These are phyloP conservation scores for Xanthoceras sorbifolium DNA, from an alignment of 345 rosid genomes.

Conservation along the genomic window DNA sequence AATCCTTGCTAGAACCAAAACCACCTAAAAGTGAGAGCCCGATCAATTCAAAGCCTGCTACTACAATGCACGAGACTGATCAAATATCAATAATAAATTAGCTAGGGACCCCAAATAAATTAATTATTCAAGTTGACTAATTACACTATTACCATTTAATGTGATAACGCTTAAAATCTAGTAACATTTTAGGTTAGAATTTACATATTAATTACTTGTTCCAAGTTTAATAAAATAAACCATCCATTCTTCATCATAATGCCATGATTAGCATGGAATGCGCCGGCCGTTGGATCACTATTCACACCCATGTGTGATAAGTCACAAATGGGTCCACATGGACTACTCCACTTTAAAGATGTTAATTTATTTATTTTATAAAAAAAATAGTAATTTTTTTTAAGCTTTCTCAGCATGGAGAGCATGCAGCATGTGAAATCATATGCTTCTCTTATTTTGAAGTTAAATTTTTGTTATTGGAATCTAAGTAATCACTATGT, in stretches of 20 bases:
- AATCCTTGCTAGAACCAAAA: neutral
- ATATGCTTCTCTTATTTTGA: constrained; percentile 18
- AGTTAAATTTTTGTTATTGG: neutral
- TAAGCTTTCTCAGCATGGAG: constrained; percentile 24
- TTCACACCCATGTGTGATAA: neutral
- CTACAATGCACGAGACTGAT: neutral
- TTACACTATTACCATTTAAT: no score
- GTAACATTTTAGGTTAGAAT: no score
- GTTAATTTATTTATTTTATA: neutral
- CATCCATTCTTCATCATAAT: constrained; percentile 19
- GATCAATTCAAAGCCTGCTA: no score
- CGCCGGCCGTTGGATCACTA: constrained; percentile 15
- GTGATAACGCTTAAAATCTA: no score
- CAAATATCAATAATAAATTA: neutral
- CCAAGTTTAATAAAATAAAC: neutral
- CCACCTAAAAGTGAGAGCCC: constrained; percentile 5
- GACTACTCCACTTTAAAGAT: neutral
- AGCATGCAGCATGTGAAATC: constrained; percentile 49
- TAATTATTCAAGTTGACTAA: neutral
- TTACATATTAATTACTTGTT: neutral
- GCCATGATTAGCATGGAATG: constrained; percentile 31
- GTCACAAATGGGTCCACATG: constrained; percentile 28
- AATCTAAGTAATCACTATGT: neutral
- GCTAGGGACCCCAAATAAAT: neutral
- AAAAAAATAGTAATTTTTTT: neutral